Conservation (phyloP, 352 stramenopile species). For the Pseudoperonospora humuli region DNA sequence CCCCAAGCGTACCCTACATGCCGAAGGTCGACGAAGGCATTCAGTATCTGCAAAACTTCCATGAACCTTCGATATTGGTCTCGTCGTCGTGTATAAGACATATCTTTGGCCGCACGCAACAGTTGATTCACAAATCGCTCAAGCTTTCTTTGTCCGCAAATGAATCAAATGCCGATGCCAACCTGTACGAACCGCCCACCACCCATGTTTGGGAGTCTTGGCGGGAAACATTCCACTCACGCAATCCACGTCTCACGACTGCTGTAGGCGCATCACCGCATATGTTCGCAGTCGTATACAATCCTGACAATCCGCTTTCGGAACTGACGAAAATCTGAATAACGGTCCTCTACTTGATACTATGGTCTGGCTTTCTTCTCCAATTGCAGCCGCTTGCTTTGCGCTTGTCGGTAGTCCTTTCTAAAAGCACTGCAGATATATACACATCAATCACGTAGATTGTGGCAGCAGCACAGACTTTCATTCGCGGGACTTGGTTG, state of each 20-base stretch:
- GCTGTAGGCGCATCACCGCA: conserved; percentile 49
- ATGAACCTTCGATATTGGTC: conserved; percentile 41
- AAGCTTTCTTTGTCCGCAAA: conserved; percentile 26
- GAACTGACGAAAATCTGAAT: conserved; percentile 46
- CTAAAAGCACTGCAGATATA: conserved; percentile 42
- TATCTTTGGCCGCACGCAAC: conserved; percentile 32
- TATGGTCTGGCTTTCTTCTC: conserved; percentile 16
- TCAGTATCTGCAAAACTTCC: conserved; percentile 45
- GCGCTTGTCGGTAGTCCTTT: conserved; percentile 30
- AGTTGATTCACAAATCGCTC: conserved; percentile 38
- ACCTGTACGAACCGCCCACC: conserved; percentile 9
- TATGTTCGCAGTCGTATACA: conserved; percentile 28
- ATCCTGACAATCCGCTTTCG: conserved; percentile 25
- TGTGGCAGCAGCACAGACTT: too few species aligned
- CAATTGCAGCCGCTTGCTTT: conserved; percentile 14
- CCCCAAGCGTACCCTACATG: conserved; percentile 13
- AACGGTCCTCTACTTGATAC: conserved; percentile 52
- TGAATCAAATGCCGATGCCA: conserved; percentile 19
- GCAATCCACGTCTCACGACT: conserved; percentile 34
- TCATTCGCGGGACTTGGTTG: too few species aligned
- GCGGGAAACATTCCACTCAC: conserved; percentile 32
- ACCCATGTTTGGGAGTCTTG: conserved; percentile 24
- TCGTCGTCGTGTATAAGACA: conserved; percentile 33
- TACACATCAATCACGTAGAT: too few species aligned
- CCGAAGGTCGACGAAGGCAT: conserved; percentile 36